phyloP scores from a whole-genome alignment of 805 yeast species.

The Starmerella tilneyi region DNA sequence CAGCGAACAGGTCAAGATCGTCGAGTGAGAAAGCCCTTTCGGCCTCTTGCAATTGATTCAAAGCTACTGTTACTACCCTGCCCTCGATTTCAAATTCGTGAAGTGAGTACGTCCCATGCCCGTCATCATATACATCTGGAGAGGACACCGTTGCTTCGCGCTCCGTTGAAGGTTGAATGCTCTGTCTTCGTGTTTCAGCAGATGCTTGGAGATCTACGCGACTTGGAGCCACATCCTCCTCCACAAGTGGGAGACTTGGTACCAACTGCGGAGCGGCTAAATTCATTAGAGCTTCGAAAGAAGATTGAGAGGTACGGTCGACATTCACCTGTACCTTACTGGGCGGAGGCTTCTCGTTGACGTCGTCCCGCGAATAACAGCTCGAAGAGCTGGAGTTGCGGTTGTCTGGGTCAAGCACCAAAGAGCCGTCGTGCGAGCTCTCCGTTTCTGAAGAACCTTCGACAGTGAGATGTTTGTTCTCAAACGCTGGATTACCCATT shows the following conservation, averaged over 20 bases:
- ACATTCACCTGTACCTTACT: neutral
- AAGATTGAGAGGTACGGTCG: neutral
- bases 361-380: neutral
- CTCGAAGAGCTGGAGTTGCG: neutral
- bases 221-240: no score
- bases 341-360: neutral
- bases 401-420: no score
- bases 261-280: neutral
- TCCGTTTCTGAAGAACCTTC: no score
- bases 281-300: neutral
- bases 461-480: no score
- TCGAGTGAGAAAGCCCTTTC: no score
- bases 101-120: neutral
- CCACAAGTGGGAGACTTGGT: no score
- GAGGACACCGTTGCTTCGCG: no score
- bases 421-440: no score
- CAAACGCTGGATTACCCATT: no score
- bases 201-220: no score
- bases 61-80: neutral
- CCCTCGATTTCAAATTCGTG: neutral
- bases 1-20: no score
- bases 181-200: no score
- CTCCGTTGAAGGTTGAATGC: neutral
- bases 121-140: constrained; percentile 5
- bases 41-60: neutral